These are phyloP conservation scores for Penicillium sp. DNA, from an alignment of 2,329 filamentous ascomycete genomes.

Conservation along the genomic window DNA sequence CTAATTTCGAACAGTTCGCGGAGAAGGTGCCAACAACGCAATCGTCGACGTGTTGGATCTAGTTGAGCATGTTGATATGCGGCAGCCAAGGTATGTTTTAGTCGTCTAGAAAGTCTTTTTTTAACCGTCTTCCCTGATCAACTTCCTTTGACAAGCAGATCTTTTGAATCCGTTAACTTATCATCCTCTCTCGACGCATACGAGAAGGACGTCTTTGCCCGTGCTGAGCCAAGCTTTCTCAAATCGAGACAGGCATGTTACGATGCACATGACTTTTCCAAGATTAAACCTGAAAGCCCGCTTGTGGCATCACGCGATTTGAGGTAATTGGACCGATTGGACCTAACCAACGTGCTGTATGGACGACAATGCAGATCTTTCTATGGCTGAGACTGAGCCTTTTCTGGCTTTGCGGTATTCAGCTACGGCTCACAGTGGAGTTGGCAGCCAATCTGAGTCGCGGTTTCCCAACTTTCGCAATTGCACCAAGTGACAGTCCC, in stretches of 20 bases:
- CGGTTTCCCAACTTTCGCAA: too few species aligned
- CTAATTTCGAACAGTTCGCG: slow-evolving; percentile 45
- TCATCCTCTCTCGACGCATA: slow-evolving; percentile 33
- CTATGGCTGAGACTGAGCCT: too few species aligned
- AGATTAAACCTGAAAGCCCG: slow-evolving; percentile 42
- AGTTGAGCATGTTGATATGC: slow-evolving; percentile 30
- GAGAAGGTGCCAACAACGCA: slow-evolving; percentile 57
- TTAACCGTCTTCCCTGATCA: neutral
- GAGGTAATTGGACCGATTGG: neutral
- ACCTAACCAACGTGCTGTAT: too few species aligned
- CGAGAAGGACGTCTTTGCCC: slow-evolving; percentile 44
- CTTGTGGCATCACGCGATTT: slow-evolving; percentile 38
- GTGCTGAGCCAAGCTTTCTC: slow-evolving; percentile 48
- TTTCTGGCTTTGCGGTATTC: too few species aligned
- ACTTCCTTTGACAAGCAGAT: neutral
- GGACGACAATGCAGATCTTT: too few species aligned
- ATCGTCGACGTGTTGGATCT: slow-evolving; percentile 52
- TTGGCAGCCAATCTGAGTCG: too few species aligned
- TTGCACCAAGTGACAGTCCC: too few species aligned
- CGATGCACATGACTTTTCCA: slow-evolving; percentile 52
- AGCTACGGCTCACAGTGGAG: neutral
- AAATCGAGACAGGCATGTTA: slow-evolving; percentile 53
- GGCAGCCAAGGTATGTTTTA: slow-evolving; percentile 6
- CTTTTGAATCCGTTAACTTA: slow-evolving; percentile 9
- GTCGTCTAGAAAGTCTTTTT: neutral